Conservation (phyloP, 768 basidiomycete genomes). For the Rhizopogon roseolus region DNA sequence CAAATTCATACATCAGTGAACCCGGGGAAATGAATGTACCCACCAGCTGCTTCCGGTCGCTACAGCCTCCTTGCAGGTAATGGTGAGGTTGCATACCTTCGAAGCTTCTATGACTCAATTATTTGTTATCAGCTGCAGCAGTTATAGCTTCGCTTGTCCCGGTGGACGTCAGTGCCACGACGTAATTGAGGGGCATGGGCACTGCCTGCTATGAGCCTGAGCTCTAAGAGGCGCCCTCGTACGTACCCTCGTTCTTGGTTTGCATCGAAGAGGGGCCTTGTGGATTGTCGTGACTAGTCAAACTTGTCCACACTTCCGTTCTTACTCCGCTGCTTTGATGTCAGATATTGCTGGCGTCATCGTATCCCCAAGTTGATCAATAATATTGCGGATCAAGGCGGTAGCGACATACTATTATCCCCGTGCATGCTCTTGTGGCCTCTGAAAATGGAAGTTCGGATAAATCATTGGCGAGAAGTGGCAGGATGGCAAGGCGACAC, state of each 20-base stretch:
- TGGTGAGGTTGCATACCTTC: neutral
- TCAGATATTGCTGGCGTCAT: neutral
- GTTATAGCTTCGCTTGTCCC: neutral
- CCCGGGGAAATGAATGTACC: neutral
- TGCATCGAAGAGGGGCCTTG: neutral
- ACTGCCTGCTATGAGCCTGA: too few species aligned
- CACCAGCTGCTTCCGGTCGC: neutral
- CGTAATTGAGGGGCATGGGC: too few species aligned
- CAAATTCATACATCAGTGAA: neutral
- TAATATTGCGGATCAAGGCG: neutral
- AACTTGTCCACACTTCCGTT: neutral
- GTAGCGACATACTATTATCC: neutral
- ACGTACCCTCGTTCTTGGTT: neutral
- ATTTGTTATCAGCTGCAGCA: neutral
- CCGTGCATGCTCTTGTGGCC: neutral
- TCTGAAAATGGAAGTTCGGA: neutral
- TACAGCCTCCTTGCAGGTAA: constrained; percentile 3
- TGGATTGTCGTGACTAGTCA: neutral
- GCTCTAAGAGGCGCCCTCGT: neutral
- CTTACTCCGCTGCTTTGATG: neutral
- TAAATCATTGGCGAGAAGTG: neutral
- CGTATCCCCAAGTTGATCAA: neutral
- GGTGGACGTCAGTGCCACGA: too few species aligned
- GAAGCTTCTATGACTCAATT: neutral
- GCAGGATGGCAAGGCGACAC: neutral